Base-by-base conservation (phyloP, 306 rosid genomes). In the Rosa rugosa region DNA sequence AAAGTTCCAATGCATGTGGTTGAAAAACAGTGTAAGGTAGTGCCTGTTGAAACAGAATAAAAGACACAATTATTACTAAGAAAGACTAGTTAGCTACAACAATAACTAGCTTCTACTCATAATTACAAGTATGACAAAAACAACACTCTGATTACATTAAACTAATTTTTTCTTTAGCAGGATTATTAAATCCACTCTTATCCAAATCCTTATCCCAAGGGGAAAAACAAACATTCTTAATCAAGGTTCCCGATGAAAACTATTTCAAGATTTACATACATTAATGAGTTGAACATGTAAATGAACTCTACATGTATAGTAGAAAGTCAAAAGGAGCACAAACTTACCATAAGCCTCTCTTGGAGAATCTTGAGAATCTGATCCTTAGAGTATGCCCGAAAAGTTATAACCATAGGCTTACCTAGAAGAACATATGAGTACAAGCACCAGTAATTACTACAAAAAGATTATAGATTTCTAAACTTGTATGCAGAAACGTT, bases 281-380 rank as follows among this genome's bases (percentile, higher is more conserved):
- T 17, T 64, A 34, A 14, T 10, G 27, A 5, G 18, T 4, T 31
- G 59, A 2, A 40, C 18, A 7, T 17, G 20, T 9, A 3, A 69
- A 67, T 46, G 51, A 45, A 69, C n/a, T 23, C 41, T 46, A 70
- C 56, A 45, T 11, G 20, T 44, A 22, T 70, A 23, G 40, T 12
- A 13, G 56, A 38, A 12, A 69, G 6, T 36, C 44, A 17, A 11
- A 40, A 73, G 71, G 25, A 63, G 63, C 77, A 81, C 53, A 49
- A 69, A 75, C 95, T 85, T 85, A 93, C 99, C 53, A 23, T 68
- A 79, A 95, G 82, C 69, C 98, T 90, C 81, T 95, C 93, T 71
- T 87, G 86, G 14, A 95, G 96, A 86, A 95, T 95, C 87, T 81
- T 82, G 38, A 93, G 85, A 54, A 95, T 89, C 85, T 95, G 99